Conservation (phyloP, 2,329 filamentous ascomycete genomes). For the Colletotrichum shisoi region DNA sequence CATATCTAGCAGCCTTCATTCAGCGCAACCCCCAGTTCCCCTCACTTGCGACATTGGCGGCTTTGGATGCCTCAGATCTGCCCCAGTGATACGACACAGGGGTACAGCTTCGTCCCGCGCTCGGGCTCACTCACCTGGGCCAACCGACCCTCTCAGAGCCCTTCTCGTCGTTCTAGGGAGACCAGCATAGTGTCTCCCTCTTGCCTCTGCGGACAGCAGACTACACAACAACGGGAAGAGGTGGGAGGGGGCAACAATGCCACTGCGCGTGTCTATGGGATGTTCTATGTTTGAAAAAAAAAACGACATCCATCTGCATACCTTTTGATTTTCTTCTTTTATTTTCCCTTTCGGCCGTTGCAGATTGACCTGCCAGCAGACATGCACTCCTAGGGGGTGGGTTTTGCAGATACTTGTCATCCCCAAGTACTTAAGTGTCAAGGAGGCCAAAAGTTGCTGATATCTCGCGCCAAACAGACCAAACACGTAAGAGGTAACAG, state of each 20-base stretch:
- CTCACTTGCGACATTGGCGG: slow-evolving; percentile 36
- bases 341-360: background rate
- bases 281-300: slow-evolving; percentile 24
- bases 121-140: slow-evolving; percentile 16
- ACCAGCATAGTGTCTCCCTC: no score
- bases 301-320: slow-evolving; percentile 16
- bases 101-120: slow-evolving; percentile 14
- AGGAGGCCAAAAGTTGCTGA: slow-evolving; percentile 7
- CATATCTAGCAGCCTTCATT: background rate
- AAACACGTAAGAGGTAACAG: no score
- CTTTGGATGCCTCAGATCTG: slow-evolving; percentile 37
- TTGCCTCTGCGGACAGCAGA: slow-evolving; percentile 3
- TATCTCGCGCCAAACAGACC: slow-evolving; percentile 6
- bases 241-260: slow-evolving; percentile 7
- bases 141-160: slow-evolving; percentile 4
- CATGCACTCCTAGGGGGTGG: background rate
- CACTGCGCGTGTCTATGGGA: slow-evolving; percentile 22
- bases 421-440: background rate
- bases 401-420: slow-evolving; percentile 9
- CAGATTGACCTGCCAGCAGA: background rate
- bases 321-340: background rate
- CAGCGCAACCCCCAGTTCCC: background rate
- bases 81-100: slow-evolving; percentile 34
- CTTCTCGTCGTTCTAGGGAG: background rate
- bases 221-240: slow-evolving; percentile 3